Evolutionary conservation across 768 basidiomycete species (phyloP).

Genomic region (Auriscalpium microsporum): DNA sequence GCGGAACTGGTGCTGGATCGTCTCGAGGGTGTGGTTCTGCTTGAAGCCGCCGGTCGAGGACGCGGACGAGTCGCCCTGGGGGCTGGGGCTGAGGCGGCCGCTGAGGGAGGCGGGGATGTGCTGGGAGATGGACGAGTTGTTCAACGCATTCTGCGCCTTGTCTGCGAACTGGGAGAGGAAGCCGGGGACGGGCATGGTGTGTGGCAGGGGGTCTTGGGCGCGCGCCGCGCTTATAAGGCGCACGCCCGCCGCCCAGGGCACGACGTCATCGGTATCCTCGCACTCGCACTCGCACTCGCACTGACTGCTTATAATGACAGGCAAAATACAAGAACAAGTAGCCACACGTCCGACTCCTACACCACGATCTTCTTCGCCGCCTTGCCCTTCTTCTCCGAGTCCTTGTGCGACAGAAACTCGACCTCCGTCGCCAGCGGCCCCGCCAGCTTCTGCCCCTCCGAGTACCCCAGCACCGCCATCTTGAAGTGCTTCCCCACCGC

Average conservation of each 20-base stretch:
- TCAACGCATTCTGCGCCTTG: slow-evolving; percentile 68
- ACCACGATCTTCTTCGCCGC: slow-evolving; percentile 69
- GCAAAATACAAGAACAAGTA: not conserved
- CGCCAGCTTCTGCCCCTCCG: slow-evolving; percentile 61
- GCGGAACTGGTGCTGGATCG: slow-evolving; percentile 66
- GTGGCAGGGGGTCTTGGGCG: slow-evolving; percentile 8
- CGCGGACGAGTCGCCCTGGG: slow-evolving; percentile 6
- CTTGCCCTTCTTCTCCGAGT: slow-evolving; percentile 92
- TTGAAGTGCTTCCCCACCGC: slow-evolving; percentile 89
- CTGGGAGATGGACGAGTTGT: slow-evolving; percentile 48
- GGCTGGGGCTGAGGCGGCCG: slow-evolving; percentile 27
- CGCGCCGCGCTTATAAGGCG: slow-evolving; percentile 13
- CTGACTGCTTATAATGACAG: not conserved
- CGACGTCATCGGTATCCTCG: slow-evolving; percentile 19
- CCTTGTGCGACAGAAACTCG: slow-evolving; percentile 90
- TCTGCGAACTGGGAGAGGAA: slow-evolving; percentile 64
- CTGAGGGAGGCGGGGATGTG: slow-evolving; percentile 40
- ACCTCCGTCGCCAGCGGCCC: slow-evolving; percentile 92
- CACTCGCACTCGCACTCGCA: no score
- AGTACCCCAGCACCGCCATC: slow-evolving; percentile 75
- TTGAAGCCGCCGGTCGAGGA: slow-evolving; percentile 11
- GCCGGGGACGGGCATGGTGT: slow-evolving; percentile 47
- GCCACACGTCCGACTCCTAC: slow-evolving; percentile 28
- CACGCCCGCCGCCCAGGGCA: not conserved
- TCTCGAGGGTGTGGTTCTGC: slow-evolving; percentile 47